Percentiles rank a stretch among this genome's conserved stretches.
phyloP scores from a whole-genome alignment of 441 rosid genomes.

The Populus tomentosa region DNA sequence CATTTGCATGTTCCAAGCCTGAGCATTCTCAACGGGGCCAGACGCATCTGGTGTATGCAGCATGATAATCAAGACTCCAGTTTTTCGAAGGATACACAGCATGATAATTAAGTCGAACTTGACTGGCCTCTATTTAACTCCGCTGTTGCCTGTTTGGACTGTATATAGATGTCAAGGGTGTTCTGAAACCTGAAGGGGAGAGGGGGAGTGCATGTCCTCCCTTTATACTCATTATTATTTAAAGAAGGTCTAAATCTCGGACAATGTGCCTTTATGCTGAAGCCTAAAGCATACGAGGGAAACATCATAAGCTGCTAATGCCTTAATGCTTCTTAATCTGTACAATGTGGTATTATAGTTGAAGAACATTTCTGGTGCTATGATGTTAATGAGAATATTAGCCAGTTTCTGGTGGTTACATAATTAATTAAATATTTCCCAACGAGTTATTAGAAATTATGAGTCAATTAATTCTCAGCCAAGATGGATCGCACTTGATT shows the following conservation, averaged over 20 bases:
- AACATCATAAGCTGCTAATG: too few relatives aligned
- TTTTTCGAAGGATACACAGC: background rate
- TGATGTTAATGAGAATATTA: too few relatives aligned
- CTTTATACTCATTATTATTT: background rate
- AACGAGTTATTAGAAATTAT: too few relatives aligned
- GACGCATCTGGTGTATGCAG: background rate
- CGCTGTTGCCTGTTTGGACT: background rate
- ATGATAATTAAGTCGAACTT: background rate
- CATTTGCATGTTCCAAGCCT: background rate
- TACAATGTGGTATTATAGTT: too few relatives aligned
- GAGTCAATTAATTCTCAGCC: too few relatives aligned
- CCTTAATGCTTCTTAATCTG: too few relatives aligned
- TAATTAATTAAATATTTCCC: too few relatives aligned
- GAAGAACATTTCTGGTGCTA: too few relatives aligned
- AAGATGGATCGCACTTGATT: too few relatives aligned
- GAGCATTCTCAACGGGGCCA: background rate
- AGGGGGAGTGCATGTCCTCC: background rate
- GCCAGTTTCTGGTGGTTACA: too few relatives aligned
- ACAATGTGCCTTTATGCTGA: too few relatives aligned
- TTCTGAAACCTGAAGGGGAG: background rate
- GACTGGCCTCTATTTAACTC: background rate
- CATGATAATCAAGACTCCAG: background rate
- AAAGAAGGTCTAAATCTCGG: background rate
- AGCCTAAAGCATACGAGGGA: too few relatives aligned
- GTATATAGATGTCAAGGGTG: background rate